Evolutionary conservation across 1,284 basidiomycete species (phyloP), one percentile per base, ranked within the genome.

Genomic region (Golubevia pallescens): DNA sequence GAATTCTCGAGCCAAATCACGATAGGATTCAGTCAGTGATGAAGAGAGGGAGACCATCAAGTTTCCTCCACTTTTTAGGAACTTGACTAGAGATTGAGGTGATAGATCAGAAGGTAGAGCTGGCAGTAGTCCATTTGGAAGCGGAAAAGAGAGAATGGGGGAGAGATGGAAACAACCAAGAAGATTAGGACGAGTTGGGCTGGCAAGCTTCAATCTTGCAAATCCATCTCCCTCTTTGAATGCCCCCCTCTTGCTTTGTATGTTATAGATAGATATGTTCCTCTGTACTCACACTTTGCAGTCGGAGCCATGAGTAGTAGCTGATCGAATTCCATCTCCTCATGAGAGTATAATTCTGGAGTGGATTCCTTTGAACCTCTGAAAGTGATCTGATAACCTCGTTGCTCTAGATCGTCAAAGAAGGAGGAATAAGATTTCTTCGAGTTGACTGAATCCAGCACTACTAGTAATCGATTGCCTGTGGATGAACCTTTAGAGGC

Each of bases 1-100:
- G 58, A 85, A 85, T 58, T 85, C 82, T 53, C 81, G 67, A 10
- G 82, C 79, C 19, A 85, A 66, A 58, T 79, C 81, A 19, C 80
- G 73, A 55, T 74, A 71, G 57, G 74, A 66, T 56, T 84, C 80
- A 28, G 71, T 65, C 14, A 71, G 60, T 13, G 61, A 51, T 24
- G 76, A 67, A 57, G 74, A 73, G 3, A 82, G 54, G 1, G 62
- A 77, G 38, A 80, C 70, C 19, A 85, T 58, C 51, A 84, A 61
- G 60, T 85, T 85, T 6, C 80, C 82, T 48, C 79, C 80, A 16
- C 52, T 28, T 54, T 77, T 70, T 56, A 79, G 69, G 64, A 75
- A 85, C 10, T 61, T 60, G 19, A 85, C 76, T 52, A 85, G 68
- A 56, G 63, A 54, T 59, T 79, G 74, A 3, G 82, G 72, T 8